Conservation (phyloP, 495 filamentous ascomycete species). For the Acidiella bohemica region DNA sequence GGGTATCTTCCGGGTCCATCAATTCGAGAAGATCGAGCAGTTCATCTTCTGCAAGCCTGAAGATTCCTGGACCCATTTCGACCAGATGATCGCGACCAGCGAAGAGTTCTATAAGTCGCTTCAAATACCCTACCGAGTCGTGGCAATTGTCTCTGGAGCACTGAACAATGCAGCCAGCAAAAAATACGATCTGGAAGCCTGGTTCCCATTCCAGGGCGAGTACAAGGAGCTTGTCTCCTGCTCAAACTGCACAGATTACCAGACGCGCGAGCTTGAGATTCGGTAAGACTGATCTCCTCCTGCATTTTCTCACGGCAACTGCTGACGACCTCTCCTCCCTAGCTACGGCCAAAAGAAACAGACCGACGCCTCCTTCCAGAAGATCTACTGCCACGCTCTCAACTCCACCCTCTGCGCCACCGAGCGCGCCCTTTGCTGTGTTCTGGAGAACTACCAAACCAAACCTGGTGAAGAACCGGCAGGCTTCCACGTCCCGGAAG, state of each 20-base stretch:
- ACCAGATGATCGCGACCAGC: slow-evolving; percentile 75
- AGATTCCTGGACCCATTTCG: slow-evolving; percentile 85
- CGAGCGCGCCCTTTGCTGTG: slow-evolving; percentile 82
- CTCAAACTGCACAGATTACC: slow-evolving; percentile 26
- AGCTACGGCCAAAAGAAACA: slow-evolving; percentile 65
- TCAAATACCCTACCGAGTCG: slow-evolving; percentile 74
- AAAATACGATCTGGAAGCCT: slow-evolving; percentile 93
- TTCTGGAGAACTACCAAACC: slow-evolving; percentile 93
- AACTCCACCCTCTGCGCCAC: slow-evolving; percentile 90
- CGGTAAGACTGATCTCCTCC: slow-evolving; percentile 12
- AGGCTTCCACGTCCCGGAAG: slow-evolving; percentile 85
- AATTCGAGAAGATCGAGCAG: slow-evolving; percentile 98
- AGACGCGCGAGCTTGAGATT: slow-evolving; percentile 62
- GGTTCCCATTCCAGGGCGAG: slow-evolving; percentile 92
- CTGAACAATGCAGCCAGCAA: slow-evolving; percentile 87
- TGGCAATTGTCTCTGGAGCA: slow-evolving; percentile 87
- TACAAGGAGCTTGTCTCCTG: slow-evolving; percentile 94
- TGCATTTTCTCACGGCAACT: not conserved
- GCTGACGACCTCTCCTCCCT: not conserved
- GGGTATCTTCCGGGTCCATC: slow-evolving; percentile 96
- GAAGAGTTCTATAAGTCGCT: slow-evolving; percentile 93
- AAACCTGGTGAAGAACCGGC: slow-evolving; percentile 70
- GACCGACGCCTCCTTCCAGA: slow-evolving; percentile 45
- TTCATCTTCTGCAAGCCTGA: slow-evolving; percentile 90
- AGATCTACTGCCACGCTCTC: slow-evolving; percentile 90